Evolutionary conservation across 83 land plant species (phyloP).

Genomic region (Diphasiastrum complanatum): DNA sequence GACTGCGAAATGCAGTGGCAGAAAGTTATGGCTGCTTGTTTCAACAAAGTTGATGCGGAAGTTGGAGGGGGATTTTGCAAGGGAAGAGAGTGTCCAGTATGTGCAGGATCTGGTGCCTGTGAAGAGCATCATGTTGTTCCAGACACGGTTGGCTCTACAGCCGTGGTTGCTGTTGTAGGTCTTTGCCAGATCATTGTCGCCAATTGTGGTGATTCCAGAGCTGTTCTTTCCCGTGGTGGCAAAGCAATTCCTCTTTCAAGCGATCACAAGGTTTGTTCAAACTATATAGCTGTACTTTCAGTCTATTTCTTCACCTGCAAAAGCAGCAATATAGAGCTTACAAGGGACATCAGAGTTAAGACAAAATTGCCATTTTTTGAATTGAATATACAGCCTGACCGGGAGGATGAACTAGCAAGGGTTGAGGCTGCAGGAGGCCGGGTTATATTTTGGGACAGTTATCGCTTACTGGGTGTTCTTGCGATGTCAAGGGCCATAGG

Average conservation of each 20-base stretch:
- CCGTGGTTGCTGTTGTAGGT: conserved; percentile 51
- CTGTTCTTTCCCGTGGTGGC: conserved; percentile 17
- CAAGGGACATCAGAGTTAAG: too few relatives aligned
- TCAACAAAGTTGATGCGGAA: background rate
- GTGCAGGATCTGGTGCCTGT: too few relatives aligned
- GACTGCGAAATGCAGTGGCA: background rate
- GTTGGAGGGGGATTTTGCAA: too few relatives aligned
- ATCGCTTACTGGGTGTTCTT: conserved; percentile 50
- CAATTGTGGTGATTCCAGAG: conserved; percentile 57
- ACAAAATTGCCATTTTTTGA: too few relatives aligned
- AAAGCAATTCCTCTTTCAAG: too few relatives aligned
- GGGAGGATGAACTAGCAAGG: conserved; percentile 49
- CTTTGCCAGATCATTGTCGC: conserved; percentile 40
- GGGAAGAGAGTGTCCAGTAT: too few relatives aligned
- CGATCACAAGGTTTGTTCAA: too few relatives aligned
- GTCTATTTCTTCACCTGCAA: too few relatives aligned
- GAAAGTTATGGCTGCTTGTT: background rate
- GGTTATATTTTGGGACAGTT: conserved; percentile 49
- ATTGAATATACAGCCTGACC: conserved; percentile 49
- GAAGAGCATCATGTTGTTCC: background rate
- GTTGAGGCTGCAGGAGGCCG: conserved; percentile 59
- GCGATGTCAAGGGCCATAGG: conserved; percentile 79
- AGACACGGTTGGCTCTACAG: conserved; percentile 57
- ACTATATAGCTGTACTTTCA: too few relatives aligned
- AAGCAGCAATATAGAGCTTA: too few relatives aligned